These are phyloP conservation scores for Coelastrella sp. DNA, from an alignment of 139 green algal genomes.

Conservation along the genomic window DNA sequence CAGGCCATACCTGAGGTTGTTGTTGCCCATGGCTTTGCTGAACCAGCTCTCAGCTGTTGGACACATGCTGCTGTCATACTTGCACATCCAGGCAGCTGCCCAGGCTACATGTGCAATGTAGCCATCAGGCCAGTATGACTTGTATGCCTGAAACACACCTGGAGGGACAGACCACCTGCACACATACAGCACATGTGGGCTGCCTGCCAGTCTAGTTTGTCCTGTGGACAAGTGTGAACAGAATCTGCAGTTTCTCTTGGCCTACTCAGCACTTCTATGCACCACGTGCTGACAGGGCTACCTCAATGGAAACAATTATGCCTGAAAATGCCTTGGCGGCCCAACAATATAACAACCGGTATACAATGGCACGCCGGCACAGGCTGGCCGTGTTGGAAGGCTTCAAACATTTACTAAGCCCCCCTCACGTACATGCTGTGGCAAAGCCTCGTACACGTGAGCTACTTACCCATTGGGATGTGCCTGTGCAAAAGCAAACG, in stretches of 20 bases:
- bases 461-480: constrained; percentile 1
- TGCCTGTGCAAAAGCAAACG: constrained; percentile 50
- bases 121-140: constrained; percentile 44
- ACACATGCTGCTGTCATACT: constrained; percentile 26
- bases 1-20: constrained; percentile 42
- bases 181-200: background rate
- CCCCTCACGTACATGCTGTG: too few relatives aligned
- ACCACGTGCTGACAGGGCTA: too few relatives aligned
- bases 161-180: constrained; percentile 25
- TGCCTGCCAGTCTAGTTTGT: background rate
- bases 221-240: too few relatives aligned
- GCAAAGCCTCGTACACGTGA: too few relatives aligned
- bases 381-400: too few relatives aligned
- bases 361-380: too few relatives aligned
- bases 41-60: constrained; percentile 30
- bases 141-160: constrained; percentile 46
- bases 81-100: constrained; percentile 45
- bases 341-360: too few relatives aligned
- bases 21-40: constrained; percentile 7
- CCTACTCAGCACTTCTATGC: too few relatives aligned
- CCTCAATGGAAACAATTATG: too few relatives aligned
- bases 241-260: too few relatives aligned
- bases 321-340: too few relatives aligned
- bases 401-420: too few relatives aligned
- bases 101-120: constrained; percentile 39